Conservation (phyloP, 2,329 filamentous ascomycete species). For the Huntiella omanensis region DNA sequence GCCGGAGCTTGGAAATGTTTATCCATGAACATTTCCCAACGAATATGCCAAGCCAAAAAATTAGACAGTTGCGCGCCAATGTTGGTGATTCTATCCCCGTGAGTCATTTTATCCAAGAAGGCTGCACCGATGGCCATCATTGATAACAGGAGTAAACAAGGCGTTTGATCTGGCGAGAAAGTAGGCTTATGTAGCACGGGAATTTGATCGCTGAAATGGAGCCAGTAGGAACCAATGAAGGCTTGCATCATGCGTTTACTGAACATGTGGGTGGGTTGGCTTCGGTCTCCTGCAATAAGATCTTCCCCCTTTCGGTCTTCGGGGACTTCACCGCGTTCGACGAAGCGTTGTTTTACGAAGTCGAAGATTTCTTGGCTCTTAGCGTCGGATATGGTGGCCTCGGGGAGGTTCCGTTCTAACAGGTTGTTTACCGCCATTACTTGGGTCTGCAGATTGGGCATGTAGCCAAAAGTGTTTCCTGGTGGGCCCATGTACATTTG, state of each 20-base stretch:
- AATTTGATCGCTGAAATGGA: conserved; percentile 82
- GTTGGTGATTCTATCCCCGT: conserved; percentile 54
- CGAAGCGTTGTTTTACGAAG: conserved; percentile 62
- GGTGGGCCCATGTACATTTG: conserved; percentile 11
- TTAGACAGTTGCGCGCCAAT: conserved; percentile 70
- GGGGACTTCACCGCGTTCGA: conserved; percentile 51
- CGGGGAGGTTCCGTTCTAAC: conserved; percentile 60
- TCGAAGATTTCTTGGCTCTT: conserved; percentile 72
- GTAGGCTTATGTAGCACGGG: conserved; percentile 91
- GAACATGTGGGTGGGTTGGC: conserved; percentile 44
- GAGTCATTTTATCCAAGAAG: conserved; percentile 63
- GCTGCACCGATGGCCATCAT: conserved; percentile 89
- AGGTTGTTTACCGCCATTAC: conserved; percentile 82
- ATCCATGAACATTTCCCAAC: conserved; percentile 92
- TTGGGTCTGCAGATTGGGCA: conserved; percentile 46
- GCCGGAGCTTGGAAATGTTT: conserved; percentile 76
- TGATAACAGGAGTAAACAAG: conserved; percentile 64
- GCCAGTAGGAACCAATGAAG: conserved; percentile 87
- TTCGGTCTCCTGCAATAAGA: conserved; percentile 53
- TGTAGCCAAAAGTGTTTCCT: conserved; percentile 29
- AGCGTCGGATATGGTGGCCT: conserved; percentile 67
- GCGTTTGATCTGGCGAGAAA: conserved; percentile 72
- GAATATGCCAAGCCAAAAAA: conserved; percentile 80
- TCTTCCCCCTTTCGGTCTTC: conserved; percentile 6
- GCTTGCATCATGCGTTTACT: conserved; percentile 91